phyloP scores from a whole-genome alignment of 2,329 filamentous ascomycete species.

The Grosmannia huntii region DNA sequence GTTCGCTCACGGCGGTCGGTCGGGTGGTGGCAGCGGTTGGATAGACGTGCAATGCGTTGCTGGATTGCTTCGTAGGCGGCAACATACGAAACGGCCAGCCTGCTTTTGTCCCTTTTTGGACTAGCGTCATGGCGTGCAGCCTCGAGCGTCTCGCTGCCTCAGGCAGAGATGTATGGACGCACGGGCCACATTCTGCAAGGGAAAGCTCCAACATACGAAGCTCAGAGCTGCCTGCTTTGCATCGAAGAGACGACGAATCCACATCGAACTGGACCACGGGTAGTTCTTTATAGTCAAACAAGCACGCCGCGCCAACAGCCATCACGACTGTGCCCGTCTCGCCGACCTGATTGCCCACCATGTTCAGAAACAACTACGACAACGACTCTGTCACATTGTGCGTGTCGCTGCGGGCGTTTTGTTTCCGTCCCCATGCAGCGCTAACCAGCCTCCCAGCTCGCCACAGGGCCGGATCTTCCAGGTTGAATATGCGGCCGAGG shows the following conservation, averaged over 20 bases:
- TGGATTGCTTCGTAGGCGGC: background rate
- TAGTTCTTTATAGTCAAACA: too few relatives aligned
- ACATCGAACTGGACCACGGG: background rate
- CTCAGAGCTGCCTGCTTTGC: slow-evolving; percentile 13
- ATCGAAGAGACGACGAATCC: background rate
- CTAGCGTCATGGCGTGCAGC: background rate
- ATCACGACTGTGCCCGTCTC: background rate
- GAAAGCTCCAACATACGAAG: slow-evolving; percentile 9
- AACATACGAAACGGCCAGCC: background rate
- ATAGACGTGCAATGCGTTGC: background rate
- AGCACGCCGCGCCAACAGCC: background rate
- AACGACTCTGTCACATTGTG: slow-evolving; percentile 99
- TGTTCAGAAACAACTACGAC: slow-evolving; percentile 99
- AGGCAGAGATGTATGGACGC: background rate
- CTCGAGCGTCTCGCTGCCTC: background rate
- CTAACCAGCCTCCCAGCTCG: slow-evolving; percentile 48
- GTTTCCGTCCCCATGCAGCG: too few relatives aligned
- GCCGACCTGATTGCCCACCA: slow-evolving; percentile 31
- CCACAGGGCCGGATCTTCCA: slow-evolving; percentile 99
- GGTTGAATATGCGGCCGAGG: slow-evolving; percentile 97
- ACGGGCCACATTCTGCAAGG: slow-evolving; percentile 1
- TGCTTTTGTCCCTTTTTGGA: background rate
- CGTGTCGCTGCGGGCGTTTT: slow-evolving; percentile 25
- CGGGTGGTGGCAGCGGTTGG: background rate
- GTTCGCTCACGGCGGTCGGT: too few relatives aligned